Conservation (phyloP, 73 alveolate genomes). For the Diophrys appendiculata region DNA sequence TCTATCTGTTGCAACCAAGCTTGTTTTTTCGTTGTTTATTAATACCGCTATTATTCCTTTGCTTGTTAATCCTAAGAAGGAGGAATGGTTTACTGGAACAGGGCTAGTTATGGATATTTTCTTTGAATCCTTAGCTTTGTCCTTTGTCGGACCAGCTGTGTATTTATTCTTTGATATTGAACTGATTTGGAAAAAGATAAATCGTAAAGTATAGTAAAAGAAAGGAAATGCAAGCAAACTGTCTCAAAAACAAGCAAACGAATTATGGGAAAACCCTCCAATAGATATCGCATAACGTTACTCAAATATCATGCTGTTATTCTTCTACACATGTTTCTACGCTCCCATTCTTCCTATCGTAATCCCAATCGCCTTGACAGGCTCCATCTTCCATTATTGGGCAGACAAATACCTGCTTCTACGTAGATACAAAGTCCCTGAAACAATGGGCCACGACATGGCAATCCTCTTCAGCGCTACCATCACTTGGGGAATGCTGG, state of each 20-base stretch:
- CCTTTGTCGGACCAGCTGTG: conserved; percentile 51
- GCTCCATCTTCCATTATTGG: conserved; percentile 62
- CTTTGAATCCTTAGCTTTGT: conserved; percentile 21
- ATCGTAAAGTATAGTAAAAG: conserved; percentile 19
- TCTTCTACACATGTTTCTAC: conserved; percentile 49
- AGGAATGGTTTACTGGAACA: conserved; percentile 45
- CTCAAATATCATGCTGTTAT: conserved; percentile 46
- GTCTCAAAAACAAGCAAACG: conserved; percentile 43
- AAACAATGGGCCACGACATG: conserved; percentile 50
- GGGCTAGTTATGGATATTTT: conserved; percentile 57
- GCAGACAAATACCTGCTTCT: conserved; percentile 57
- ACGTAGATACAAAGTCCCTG: conserved; percentile 61
- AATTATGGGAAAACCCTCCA: conserved; percentile 57
- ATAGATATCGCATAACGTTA: conserved; percentile 64
- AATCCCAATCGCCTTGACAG: conserved; percentile 45
- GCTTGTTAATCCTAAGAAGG: conserved; percentile 22
- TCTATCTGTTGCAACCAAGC: conserved; percentile 69
- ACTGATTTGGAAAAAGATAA: conserved; percentile 22
- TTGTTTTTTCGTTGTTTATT: conserved; percentile 58
- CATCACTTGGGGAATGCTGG: conserved; percentile 38
- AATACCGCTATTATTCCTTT: conserved; percentile 76
- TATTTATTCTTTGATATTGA: conserved; percentile 29
- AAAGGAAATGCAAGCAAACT: conserved; percentile 25
- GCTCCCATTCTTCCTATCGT: conserved; percentile 65
- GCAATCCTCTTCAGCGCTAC: conserved; percentile 35